Evolutionary conservation across 768 basidiomycete genomes (phyloP).

Genomic region (Suillus weaverae): DNA sequence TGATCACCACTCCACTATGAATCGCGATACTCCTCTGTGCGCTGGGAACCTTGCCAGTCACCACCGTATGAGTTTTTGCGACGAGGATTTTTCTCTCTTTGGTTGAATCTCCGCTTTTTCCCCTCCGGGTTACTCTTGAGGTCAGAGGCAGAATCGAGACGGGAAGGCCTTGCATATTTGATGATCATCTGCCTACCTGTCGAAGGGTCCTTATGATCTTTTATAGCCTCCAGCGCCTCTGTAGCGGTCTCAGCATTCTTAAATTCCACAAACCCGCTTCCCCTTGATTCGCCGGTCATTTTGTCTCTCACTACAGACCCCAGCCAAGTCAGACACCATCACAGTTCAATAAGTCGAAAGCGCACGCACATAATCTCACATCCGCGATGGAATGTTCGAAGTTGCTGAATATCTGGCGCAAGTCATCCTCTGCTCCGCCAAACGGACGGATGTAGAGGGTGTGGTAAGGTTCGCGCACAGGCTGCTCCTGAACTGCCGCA

Average conservation of each 20-base stretch:
- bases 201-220: conserved; percentile 21
- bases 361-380: conserved; percentile 35
- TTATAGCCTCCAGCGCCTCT: conserved; percentile 45
- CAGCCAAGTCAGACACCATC: neutral
- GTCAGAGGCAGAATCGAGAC: neutral
- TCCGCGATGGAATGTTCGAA: conserved; percentile 18
- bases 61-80: neutral
- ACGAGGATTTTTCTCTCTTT: neutral
- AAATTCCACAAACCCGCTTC: conserved; percentile 57
- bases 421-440: conserved; percentile 23
- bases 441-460: conserved; percentile 34
- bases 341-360: neutral
- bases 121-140: neutral
- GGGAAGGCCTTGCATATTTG: conserved; percentile 20
- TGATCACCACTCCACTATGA: neutral
- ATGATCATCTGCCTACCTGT: conserved; percentile 10
- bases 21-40: conserved; percentile 1
- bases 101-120: neutral
- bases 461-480: conserved; percentile 22
- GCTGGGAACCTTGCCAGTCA: neutral
- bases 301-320: conserved; percentile 32
- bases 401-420: conserved; percentile 28
- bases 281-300: conserved; percentile 30
- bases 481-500: conserved; percentile 21
- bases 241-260: conserved; percentile 43